Evolutionary conservation across 106 monocot species (phyloP).

Genomic region (Dendrobium officinale): DNA sequence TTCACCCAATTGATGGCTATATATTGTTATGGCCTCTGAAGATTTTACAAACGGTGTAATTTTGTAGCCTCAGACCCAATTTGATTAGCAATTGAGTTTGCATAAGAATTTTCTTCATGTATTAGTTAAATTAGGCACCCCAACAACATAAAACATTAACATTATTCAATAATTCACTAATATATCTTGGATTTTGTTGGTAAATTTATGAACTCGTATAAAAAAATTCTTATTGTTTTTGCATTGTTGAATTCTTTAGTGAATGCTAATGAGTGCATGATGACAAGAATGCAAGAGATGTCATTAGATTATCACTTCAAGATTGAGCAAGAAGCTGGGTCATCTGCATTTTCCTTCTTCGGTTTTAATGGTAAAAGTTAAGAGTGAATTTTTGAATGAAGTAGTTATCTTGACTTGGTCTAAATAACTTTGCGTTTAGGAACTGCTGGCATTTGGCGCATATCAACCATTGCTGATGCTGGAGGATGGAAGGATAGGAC

Average conservation of each 20-base stretch:
- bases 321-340: slow-evolving; percentile 30
- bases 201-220: too few species aligned
- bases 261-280: slow-evolving; percentile 26
- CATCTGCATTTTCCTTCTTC: slow-evolving; percentile 29
- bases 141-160: too few species aligned
- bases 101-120: too few species aligned
- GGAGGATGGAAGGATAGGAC: slow-evolving; percentile 36
- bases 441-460: slow-evolving; percentile 30
- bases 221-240: not conserved
- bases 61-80: too few species aligned
- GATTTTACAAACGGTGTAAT: too few species aligned
- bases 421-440: slow-evolving; percentile 4
- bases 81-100: too few species aligned
- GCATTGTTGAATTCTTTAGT: slow-evolving; percentile 7
- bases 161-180: too few species aligned
- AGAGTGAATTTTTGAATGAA: not conserved
- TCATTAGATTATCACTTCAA: slow-evolving; percentile 35
- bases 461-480: slow-evolving; percentile 24
- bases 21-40: too few species aligned
- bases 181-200: too few species aligned
- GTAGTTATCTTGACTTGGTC: not conserved
- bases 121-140: too few species aligned
- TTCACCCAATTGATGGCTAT: too few species aligned
- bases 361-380: slow-evolving; percentile 28
- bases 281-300: slow-evolving; percentile 38